phyloP scores from a whole-genome alignment of 257 asterid genomes.

The Solanum acaule region DNA sequence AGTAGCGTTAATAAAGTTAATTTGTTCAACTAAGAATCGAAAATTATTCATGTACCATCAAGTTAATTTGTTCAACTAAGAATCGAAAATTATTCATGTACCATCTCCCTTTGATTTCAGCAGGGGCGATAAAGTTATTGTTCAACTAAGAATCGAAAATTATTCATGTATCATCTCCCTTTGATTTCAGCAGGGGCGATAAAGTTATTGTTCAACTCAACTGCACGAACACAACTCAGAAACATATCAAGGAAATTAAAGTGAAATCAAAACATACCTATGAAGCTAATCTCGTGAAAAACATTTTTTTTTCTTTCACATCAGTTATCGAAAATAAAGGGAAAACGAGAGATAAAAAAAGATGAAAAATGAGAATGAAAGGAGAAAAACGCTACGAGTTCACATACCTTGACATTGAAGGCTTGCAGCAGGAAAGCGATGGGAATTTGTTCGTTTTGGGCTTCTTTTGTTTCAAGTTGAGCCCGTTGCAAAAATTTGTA shows the following conservation, averaged over 20 bases:
- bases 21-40: too few species aligned
- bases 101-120: too few species aligned
- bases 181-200: too few species aligned
- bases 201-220: not conserved
- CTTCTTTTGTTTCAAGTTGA: not conserved
- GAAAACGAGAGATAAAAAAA: not conserved
- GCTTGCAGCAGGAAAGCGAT: not conserved
- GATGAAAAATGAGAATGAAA: accelerated
- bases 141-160: too few species aligned
- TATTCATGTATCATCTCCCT: not conserved
- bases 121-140: too few species aligned
- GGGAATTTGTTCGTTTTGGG: not conserved
- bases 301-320: not conserved
- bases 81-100: too few species aligned
- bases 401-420: not conserved
- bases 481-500: too few species aligned
- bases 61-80: too few species aligned
- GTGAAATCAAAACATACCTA: not conserved
- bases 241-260: not conserved
- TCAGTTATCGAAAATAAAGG: not conserved
- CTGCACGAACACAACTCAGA: not conserved
- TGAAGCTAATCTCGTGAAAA: not conserved
- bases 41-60: too few species aligned
- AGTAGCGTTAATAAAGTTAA: too few species aligned
- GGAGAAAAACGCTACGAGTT: not conserved